These are phyloP conservation scores for Thoreauomyces humboldtii DNA, from an alignment of 192 early-diverging fungal species.

Conservation along the genomic window DNA sequence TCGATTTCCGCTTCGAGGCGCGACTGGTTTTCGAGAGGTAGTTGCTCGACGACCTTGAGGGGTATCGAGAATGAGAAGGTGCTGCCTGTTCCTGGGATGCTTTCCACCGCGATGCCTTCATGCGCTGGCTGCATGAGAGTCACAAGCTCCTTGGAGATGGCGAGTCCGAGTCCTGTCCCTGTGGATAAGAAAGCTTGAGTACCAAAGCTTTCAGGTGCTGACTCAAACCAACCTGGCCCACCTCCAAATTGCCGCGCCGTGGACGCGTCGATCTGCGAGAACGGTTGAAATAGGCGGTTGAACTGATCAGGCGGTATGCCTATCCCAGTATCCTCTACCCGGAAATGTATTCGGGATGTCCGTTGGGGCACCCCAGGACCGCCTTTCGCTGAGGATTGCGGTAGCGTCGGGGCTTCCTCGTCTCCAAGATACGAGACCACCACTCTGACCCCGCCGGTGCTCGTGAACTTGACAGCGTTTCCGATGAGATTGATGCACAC, in stretches of 20 bases:
- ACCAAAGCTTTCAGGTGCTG: not conserved
- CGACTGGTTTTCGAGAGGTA: no score
- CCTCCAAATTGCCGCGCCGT: slow-evolving; percentile 32
- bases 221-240: not conserved
- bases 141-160: slow-evolving; percentile 59
- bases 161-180: slow-evolving; percentile 60
- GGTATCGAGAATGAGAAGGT: slow-evolving; percentile 71
- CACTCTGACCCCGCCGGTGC: slow-evolving; percentile 7
- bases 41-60: no score
- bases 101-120: slow-evolving; percentile 63
- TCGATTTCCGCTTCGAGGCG: no score
- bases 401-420: no score
- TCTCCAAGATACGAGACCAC: not conserved
- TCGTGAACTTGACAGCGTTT: slow-evolving; percentile 5
- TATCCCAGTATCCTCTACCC: slow-evolving; percentile 55
- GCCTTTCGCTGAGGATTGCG: no score
- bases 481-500: slow-evolving; percentile 1
- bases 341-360: slow-evolving; percentile 4
- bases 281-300: slow-evolving; percentile 57
- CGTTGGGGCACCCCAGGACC: no score
- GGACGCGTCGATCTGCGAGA: slow-evolving; percentile 66
- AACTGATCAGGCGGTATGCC: slow-evolving; percentile 59
- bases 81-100: slow-evolving; percentile 66
- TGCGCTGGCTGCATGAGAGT: slow-evolving; percentile 65
- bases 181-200: not conserved